These are phyloP conservation scores for Debaryomyces tyrocola DNA, from an alignment of 805 yeast species.

Conservation along the genomic window DNA sequence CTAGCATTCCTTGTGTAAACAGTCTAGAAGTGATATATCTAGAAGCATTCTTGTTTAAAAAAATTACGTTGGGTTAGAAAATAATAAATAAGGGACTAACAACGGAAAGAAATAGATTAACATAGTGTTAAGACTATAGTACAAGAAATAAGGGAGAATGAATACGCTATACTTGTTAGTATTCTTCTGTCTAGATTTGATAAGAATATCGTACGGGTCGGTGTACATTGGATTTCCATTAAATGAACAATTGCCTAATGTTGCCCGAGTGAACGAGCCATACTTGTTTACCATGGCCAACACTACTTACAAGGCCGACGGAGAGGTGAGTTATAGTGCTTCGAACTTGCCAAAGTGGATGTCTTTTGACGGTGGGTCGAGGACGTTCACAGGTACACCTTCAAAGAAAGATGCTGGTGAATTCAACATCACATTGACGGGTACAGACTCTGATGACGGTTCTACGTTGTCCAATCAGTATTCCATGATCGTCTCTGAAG, in stretches of 20 bases:
- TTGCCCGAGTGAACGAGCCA: conserved; percentile 66
- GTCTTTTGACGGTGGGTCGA: conserved; percentile 58
- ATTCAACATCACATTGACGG: conserved; percentile 53
- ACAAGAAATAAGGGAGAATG: neutral
- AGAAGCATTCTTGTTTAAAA: neutral
- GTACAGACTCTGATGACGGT: conserved; percentile 60
- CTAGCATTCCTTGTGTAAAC: no score
- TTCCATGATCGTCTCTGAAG: conserved; percentile 57
- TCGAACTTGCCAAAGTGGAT: conserved; percentile 76
- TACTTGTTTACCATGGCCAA: conserved; percentile 68
- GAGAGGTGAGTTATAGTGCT: conserved; percentile 55
- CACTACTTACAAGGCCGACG: conserved; percentile 57
- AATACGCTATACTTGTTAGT: conserved; percentile 10
- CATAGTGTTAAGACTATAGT: no score
- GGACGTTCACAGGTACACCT: conserved; percentile 73
- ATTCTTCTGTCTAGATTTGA: conserved; percentile 7
- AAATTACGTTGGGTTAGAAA: no score
- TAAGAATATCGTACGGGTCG: conserved; percentile 31
- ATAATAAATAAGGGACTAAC: no score
- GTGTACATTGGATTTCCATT: conserved; percentile 76
- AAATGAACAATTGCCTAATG: conserved; percentile 79
- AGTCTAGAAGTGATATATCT: neutral
- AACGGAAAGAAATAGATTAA: no score
- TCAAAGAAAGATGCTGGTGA: conserved; percentile 39
- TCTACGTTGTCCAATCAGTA: conserved; percentile 47